These are phyloP conservation scores for Trichosanthes truncata DNA, from an alignment of 306 rosid species.

Conservation along the genomic window DNA sequence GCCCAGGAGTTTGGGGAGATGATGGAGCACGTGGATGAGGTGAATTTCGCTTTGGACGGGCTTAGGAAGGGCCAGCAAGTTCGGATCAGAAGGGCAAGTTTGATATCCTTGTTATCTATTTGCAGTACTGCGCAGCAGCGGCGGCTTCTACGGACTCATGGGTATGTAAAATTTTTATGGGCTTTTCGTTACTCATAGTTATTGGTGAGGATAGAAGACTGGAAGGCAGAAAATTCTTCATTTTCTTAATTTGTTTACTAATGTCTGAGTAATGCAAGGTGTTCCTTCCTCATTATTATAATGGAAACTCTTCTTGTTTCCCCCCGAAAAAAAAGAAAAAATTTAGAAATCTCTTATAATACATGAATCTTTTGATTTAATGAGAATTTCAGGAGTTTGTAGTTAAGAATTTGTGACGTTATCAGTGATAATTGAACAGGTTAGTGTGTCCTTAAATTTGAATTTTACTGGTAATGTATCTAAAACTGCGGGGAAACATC, in stretches of 20 bases:
- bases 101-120: constrained; percentile 64
- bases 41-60: constrained; percentile 92
- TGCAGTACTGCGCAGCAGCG: constrained; percentile 77
- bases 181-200: constrained; percentile 6
- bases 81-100: constrained; percentile 92
- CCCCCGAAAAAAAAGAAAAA: neutral
- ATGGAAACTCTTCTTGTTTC: neutral
- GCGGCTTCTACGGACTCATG: constrained; percentile 81
- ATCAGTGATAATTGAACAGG: neutral
- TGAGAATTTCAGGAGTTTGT: neutral
- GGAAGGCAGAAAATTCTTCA: neutral
- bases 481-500: neutral
- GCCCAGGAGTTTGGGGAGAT: constrained; percentile 99
- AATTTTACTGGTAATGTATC: neutral
- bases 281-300: neutral
- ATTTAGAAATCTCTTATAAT: neutral
- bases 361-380: neutral
- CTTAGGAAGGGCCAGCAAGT: constrained; percentile 71
- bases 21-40: constrained; percentile 99
- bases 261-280: neutral
- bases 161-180: constrained; percentile 37
- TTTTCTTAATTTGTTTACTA: neutral
- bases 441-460: neutral
- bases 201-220: neutral
- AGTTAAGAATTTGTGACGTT: neutral